A percentile compares a stretch with the other conserved stretches of the same genome.
Conservation (phyloP, 495 filamentous ascomycete species). For the Xanthoparmelia taractica region DNA sequence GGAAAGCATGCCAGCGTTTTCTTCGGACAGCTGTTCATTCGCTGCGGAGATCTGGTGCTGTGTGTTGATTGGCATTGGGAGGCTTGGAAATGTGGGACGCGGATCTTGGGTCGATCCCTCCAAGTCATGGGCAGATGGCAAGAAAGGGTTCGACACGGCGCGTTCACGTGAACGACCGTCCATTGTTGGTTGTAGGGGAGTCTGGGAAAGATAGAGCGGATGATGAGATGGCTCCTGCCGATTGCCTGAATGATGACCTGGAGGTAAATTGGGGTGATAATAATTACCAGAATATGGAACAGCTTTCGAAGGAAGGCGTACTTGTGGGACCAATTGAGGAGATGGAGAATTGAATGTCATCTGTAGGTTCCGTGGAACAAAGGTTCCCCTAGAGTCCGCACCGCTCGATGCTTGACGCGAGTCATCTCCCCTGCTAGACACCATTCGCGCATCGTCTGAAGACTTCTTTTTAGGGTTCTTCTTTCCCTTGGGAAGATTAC, state of each 20-base stretch:
- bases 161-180: neutral
- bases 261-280: neutral
- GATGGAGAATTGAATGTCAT: neutral
- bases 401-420: neutral
- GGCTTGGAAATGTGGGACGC: neutral
- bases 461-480: conserved; percentile 12
- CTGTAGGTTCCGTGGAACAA: neutral
- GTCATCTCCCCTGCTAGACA: neutral
- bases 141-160: neutral
- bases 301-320: neutral
- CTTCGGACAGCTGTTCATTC: neutral
- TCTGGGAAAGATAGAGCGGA: neutral
- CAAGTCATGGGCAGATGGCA: neutral
- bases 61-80: neutral
- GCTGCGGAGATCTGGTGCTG: neutral
- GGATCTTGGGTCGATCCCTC: neutral
- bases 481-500: conserved; percentile 9
- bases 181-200: neutral
- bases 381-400: neutral
- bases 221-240: neutral
- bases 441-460: conserved; percentile 14
- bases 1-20: neutral
- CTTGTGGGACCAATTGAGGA: neutral
- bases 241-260: neutral
- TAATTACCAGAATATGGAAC: neutral